Evolutionary conservation across 805 yeast species (phyloP).

Genomic region (Kodamaea hsintzibuensis): DNA sequence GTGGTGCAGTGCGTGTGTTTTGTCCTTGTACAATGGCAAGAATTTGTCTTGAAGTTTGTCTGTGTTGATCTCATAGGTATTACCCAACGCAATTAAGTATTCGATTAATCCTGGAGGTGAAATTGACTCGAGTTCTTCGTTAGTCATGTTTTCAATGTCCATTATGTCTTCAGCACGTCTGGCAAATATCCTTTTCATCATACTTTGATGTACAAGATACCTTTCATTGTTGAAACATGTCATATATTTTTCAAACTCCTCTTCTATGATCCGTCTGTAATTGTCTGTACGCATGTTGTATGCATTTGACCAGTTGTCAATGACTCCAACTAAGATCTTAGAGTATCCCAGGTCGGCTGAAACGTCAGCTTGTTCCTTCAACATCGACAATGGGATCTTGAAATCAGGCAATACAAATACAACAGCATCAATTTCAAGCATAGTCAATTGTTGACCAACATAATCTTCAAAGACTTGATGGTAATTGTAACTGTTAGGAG

Average conservation of each 20-base stretch:
- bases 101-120: constrained; percentile 72
- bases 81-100: constrained; percentile 78
- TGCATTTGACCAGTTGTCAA: constrained; percentile 65
- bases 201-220: constrained; percentile 45
- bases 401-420: constrained; percentile 72
- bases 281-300: constrained; percentile 60
- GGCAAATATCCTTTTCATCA: constrained; percentile 35
- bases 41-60: constrained; percentile 66
- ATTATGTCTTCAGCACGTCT: constrained; percentile 17
- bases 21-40: constrained; percentile 58
- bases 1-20: constrained; percentile 51
- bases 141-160: constrained; percentile 42
- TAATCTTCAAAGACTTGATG: constrained; percentile 41
- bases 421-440: constrained; percentile 42
- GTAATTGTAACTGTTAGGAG: constrained; percentile 75
- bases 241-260: constrained; percentile 42
- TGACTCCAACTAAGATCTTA: constrained; percentile 73
- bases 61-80: constrained; percentile 80
- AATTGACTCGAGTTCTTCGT: constrained; percentile 36
- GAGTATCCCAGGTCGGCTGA: constrained; percentile 86
- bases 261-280: constrained; percentile 59
- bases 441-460: constrained; percentile 33
- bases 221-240: constrained; percentile 41
- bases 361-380: constrained; percentile 86
- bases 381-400: constrained; percentile 75